Conservation (phyloP, 2,329 filamentous ascomycete species). For the Alternaria dauci region DNA sequence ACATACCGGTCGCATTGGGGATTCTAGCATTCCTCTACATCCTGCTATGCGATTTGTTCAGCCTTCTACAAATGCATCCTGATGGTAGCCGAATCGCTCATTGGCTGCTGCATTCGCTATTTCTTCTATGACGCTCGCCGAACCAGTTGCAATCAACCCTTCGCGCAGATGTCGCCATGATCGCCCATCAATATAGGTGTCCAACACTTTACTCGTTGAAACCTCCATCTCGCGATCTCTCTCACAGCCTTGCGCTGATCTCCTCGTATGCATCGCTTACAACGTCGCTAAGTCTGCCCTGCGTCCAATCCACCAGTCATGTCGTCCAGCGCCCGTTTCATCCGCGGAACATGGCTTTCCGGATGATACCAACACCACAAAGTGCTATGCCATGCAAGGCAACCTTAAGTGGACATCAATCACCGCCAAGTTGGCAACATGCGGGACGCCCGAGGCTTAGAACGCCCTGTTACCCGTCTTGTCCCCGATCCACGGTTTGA, state of each 20-base stretch:
- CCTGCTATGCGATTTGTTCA: neutral
- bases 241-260: conserved; percentile 16
- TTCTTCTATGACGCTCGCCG: neutral
- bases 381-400: conserved; percentile 10
- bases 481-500: conserved; percentile 5
- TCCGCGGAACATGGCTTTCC: conserved; percentile 8
- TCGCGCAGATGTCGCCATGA: neutral
- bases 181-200: neutral
- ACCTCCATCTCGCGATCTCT: conserved; percentile 3
- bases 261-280: conserved; percentile 3
- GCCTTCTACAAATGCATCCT: neutral
- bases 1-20: neutral
- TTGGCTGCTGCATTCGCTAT: neutral
- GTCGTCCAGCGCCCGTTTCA: conserved; percentile 4
- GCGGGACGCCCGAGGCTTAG: conserved; percentile 16
- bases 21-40: neutral
- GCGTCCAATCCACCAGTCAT: conserved; percentile 13
- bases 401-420: conserved; percentile 23
- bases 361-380: conserved; percentile 12
- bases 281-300: conserved; percentile 10
- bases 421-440: conserved; percentile 10
- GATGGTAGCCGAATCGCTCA: neutral
- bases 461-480: conserved; percentile 15
- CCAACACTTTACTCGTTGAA: neutral
- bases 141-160: neutral